phyloP scores from a whole-genome alignment of 805 yeast genomes.

The Candida andamanensis region DNA sequence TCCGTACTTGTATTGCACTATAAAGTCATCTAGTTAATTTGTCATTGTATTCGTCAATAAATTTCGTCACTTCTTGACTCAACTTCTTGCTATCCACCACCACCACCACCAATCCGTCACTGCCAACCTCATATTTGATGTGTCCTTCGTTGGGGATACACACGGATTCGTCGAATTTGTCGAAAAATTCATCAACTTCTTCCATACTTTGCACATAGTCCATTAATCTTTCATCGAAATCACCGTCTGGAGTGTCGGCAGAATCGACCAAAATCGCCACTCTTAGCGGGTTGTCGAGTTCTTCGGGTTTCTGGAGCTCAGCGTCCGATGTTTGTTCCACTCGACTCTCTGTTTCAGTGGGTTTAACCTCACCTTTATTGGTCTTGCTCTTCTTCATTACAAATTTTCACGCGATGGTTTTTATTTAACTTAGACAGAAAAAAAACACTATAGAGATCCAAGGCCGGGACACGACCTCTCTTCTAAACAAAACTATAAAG shows the following conservation, averaged over 20 bases:
- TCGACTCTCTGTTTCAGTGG: no score
- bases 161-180: constrained; percentile 44
- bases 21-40: constrained; percentile 1
- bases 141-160: constrained; percentile 52
- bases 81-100: constrained; percentile 42
- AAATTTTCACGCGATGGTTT: constrained; percentile 4
- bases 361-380: no score
- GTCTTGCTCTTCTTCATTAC: constrained; percentile 10
- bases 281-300: constrained; percentile 44
- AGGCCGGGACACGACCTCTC: not conserved
- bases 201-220: constrained; percentile 42
- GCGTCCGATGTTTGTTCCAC: no score
- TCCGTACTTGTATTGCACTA: no score
- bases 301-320: constrained; percentile 19
- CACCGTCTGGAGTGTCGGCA: constrained; percentile 30
- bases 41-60: constrained; percentile 37
- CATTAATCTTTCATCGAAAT: constrained; percentile 46
- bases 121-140: constrained; percentile 56
- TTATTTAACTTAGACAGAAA: not conserved
- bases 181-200: constrained; percentile 48
- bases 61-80: constrained; percentile 33
- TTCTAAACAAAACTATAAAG: constrained; percentile 8
- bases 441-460: not conserved
- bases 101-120: constrained; percentile 55
- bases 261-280: constrained; percentile 39